phyloP scores from a whole-genome alignment of 2,329 filamentous ascomycete species.

The Phaeosphaeriaceae sp. region DNA sequence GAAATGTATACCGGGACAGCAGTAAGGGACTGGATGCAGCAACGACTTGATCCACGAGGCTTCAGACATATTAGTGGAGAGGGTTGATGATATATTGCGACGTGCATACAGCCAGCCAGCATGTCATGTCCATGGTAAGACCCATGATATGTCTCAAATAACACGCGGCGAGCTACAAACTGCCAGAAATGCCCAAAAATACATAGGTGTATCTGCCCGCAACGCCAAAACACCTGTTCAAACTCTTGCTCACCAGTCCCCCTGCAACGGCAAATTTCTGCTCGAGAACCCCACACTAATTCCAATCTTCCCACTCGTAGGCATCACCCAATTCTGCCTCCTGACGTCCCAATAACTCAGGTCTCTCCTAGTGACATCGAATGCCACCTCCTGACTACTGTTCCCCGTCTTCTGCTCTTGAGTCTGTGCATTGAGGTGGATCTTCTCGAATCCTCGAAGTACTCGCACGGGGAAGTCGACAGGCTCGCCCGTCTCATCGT shows the following conservation, averaged over 20 bases:
- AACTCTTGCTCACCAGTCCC: conserved; percentile 34
- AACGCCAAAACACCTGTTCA: background rate
- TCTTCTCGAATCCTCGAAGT: conserved; percentile 55
- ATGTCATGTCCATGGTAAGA: no score
- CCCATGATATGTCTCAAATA: no score
- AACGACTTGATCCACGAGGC: background rate
- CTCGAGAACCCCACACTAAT: conserved; percentile 46
- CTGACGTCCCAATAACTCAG: conserved; percentile 52
- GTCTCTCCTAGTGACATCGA: conserved; percentile 51
- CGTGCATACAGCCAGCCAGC: background rate
- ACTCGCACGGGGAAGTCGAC: conserved; percentile 64
- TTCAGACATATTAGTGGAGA: background rate
- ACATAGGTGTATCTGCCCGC: background rate
- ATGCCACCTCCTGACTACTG: conserved; percentile 35
- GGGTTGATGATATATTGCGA: background rate
- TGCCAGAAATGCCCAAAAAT: background rate
- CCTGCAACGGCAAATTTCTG: conserved; percentile 39
- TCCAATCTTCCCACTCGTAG: conserved; percentile 37
- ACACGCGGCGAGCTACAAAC: background rate
- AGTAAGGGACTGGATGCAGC: no score
- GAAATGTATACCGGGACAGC: no score
- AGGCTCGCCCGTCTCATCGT: conserved; percentile 51
- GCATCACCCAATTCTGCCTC: conserved; percentile 53
- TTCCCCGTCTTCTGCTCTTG: conserved; percentile 28
- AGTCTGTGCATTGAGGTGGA: conserved; percentile 39